Evolutionary conservation across 2,329 filamentous ascomycete species (phyloP).

Genomic region (Monilinia aucupariae): DNA sequence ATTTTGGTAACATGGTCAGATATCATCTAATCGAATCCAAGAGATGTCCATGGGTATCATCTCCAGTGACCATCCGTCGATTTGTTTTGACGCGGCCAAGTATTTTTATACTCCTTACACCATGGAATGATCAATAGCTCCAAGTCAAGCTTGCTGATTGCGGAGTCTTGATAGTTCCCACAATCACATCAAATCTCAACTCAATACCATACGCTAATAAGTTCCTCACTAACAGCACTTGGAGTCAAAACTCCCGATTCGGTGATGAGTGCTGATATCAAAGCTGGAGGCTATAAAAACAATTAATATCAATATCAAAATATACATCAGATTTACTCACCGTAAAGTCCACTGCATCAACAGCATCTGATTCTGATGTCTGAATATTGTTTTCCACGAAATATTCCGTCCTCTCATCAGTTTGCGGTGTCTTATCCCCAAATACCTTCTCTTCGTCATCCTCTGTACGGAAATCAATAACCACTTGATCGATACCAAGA

Average conservation of each 20-base stretch:
- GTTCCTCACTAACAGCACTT: conserved; percentile 63
- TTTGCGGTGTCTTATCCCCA: conserved; percentile 22
- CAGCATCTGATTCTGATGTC: conserved; percentile 29
- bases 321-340: conserved; percentile 39
- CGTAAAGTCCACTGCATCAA: conserved; percentile 63
- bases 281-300: conserved; percentile 51
- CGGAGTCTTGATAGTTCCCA: not conserved
- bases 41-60: conserved; percentile 2
- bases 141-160: not conserved
- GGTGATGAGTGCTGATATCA: conserved; percentile 69
- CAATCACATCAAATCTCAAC: not conserved
- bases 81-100: not conserved
- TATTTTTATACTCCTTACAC: conserved; percentile 8
- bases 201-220: conserved; percentile 45
- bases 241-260: conserved; percentile 68
- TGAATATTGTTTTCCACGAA: conserved; percentile 24
- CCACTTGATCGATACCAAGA: conserved; percentile 70
- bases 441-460: conserved; percentile 38
- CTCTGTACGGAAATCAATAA: conserved; percentile 66
- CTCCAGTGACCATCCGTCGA: not conserved
- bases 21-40: not conserved
- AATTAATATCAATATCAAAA: conserved; percentile 28
- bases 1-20: not conserved
- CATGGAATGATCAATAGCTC: not conserved
- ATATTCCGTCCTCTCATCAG: conserved; percentile 28